These are phyloP conservation scores for Ophiostoma perfectum DNA, from an alignment of 2,329 filamentous ascomycete species.

Conservation along the genomic window DNA sequence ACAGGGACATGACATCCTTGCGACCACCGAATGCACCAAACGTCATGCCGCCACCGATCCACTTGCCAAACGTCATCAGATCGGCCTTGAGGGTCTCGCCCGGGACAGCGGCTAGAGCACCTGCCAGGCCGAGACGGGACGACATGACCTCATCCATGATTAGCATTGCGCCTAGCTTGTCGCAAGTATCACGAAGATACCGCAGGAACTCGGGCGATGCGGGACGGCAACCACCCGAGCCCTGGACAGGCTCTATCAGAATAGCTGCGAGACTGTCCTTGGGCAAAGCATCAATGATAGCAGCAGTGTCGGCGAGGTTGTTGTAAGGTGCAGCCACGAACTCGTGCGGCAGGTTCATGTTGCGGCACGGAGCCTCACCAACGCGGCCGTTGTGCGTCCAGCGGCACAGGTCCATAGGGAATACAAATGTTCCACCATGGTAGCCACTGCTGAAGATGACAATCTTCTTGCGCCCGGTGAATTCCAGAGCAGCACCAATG, in stretches of 20 bases:
- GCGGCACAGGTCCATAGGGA: conserved; percentile 28
- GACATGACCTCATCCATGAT: conserved; percentile 70
- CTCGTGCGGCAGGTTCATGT: conserved; percentile 44
- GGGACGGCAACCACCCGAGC: conserved; percentile 51
- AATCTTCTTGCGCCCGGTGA: conserved; percentile 41
- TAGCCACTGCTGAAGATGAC: conserved; percentile 49
- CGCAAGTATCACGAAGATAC: conserved; percentile 21
- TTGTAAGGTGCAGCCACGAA: conserved; percentile 60
- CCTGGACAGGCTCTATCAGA: conserved; percentile 62
- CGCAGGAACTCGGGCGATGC: conserved; percentile 47
- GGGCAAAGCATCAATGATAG: conserved; percentile 39
- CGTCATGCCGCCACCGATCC: conserved; percentile 52
- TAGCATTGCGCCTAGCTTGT: conserved; percentile 39
- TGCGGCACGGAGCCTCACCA: conserved; percentile 37
- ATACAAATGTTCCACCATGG: conserved; percentile 43
- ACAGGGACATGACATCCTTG: conserved; percentile 64
- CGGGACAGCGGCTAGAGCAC: conserved; percentile 51
- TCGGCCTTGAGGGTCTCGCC: conserved; percentile 49
- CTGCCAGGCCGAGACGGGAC: conserved; percentile 49
- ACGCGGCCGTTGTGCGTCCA: conserved; percentile 24
- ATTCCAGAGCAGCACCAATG: conserved; percentile 46
- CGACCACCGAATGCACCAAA: conserved; percentile 56
- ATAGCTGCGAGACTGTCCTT: conserved; percentile 50
- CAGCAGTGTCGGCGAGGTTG: conserved; percentile 44
- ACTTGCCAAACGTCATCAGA: conserved; percentile 53